Conservation (phyloP, 2,329 filamentous ascomycete species). For the Didymella glomerata region DNA sequence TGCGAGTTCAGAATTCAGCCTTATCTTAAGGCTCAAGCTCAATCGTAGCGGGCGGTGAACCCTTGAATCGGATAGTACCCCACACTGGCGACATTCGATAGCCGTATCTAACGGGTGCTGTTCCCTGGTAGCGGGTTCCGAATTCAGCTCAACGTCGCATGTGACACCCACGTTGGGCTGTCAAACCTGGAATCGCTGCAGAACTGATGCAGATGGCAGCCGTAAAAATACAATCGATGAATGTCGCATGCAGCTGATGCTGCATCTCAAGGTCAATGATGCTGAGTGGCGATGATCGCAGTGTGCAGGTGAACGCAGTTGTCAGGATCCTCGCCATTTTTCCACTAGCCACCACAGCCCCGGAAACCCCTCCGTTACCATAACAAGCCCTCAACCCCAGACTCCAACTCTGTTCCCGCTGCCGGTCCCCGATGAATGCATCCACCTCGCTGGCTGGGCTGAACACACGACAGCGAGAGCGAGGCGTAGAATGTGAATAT, state of each 20-base stretch:
- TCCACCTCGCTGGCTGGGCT: neutral
- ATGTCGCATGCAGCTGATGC: neutral
- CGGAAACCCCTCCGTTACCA: neutral
- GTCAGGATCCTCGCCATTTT: neutral
- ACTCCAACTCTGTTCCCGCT: neutral
- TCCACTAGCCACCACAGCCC: neutral
- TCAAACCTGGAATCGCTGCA: neutral
- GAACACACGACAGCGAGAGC: neutral
- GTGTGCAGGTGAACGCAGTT: slow-evolving; percentile 2
- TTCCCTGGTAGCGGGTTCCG: neutral
- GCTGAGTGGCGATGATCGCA: neutral
- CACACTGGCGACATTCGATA: slow-evolving; percentile 10
- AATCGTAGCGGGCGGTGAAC: neutral
- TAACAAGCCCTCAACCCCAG: neutral
- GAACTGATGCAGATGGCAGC: neutral
- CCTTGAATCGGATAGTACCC: slow-evolving; percentile 3
- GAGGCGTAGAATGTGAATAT: neutral
- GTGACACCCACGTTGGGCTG: neutral
- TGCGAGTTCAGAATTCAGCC: slow-evolving; percentile 8
- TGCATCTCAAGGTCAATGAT: neutral
- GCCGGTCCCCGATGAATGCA: neutral
- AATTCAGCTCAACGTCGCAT: slow-evolving; percentile 6
- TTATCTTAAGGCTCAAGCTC: neutral
- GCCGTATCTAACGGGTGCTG: slow-evolving; percentile 3
- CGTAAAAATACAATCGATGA: neutral